Percentiles rank a stretch among this genome's conserved stretches.
Conservation (phyloP, 164 flowering plant genomes). For the Annona cherimola region DNA sequence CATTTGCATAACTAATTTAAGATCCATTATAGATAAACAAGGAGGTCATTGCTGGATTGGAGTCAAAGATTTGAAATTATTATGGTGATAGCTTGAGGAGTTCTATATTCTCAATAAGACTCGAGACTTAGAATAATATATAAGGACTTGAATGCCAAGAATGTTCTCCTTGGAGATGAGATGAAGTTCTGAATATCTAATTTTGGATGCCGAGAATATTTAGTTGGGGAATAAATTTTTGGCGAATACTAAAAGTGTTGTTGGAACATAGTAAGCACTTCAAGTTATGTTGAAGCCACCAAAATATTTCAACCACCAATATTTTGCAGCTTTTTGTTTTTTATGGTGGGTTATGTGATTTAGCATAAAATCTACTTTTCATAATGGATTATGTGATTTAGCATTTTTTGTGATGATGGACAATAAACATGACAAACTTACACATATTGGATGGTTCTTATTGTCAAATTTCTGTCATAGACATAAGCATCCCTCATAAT, state of each 20-base stretch:
- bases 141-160: conserved; percentile 56
- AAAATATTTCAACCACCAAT: no score
- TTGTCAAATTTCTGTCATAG: no score
- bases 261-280: conserved; percentile 37
- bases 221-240: conserved; percentile 20
- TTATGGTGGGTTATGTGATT: no score
- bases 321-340: no score
- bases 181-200: conserved; percentile 50
- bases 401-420: not conserved
- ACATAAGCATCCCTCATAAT: no score
- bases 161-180: conserved; percentile 39
- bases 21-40: conserved; percentile 3
- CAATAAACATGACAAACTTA: not conserved
- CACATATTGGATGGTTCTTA: not conserved
- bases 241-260: conserved; percentile 22
- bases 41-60: conserved; percentile 16
- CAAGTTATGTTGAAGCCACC: not conserved
- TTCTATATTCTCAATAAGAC: conserved; percentile 59
- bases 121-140: conserved; percentile 49
- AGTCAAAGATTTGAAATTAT: conserved; percentile 21
- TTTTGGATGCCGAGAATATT: conserved; percentile 45
- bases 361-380: no score
- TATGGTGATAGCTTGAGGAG: conserved; percentile 44
- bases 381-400: no score
- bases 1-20: not conserved